Evolutionary conservation across 495 filamentous ascomycete genomes (phyloP).

Genomic region (Monascus purpureus): DNA sequence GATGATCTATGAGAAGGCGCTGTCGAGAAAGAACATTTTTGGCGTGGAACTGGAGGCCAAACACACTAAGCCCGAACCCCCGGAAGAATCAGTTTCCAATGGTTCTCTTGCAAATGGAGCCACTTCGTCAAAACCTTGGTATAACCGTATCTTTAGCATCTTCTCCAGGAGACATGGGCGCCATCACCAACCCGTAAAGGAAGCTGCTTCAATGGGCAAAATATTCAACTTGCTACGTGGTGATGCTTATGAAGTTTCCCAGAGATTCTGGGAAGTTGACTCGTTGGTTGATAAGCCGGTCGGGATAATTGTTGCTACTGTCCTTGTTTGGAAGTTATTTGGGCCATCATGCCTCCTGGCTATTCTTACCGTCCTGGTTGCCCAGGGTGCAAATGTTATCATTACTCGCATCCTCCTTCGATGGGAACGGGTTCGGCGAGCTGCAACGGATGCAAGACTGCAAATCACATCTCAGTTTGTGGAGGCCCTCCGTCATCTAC

Average conservation of each 20-base stretch:
- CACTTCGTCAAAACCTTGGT: slow-evolving; percentile 3
- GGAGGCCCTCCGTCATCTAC: slow-evolving; percentile 68
- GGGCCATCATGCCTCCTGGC: slow-evolving; percentile 69
- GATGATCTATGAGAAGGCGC: slow-evolving; percentile 75
- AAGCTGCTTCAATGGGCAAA: slow-evolving; percentile 66
- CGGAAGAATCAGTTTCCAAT: slow-evolving; percentile 1
- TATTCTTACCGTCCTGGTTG: slow-evolving; percentile 45
- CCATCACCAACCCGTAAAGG: slow-evolving; percentile 21
- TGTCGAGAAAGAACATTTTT: slow-evolving; percentile 56
- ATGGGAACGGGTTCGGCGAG: slow-evolving; percentile 49
- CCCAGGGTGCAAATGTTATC: slow-evolving; percentile 48
- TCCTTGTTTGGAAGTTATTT: slow-evolving; percentile 59
- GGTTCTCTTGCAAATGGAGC: slow-evolving; percentile 1
- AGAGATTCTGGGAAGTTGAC: slow-evolving; percentile 70
- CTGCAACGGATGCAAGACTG: slow-evolving; percentile 55
- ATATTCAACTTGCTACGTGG: slow-evolving; percentile 68
- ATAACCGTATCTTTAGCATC: slow-evolving; percentile 6
- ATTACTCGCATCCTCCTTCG: slow-evolving; percentile 46
- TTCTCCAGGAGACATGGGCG: slow-evolving; percentile 7
- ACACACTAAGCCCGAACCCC: not conserved
- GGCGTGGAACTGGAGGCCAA: slow-evolving; percentile 21
- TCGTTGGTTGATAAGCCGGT: slow-evolving; percentile 53
- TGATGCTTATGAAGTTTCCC: slow-evolving; percentile 73
- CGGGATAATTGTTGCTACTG: slow-evolving; percentile 49
- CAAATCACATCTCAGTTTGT: slow-evolving; percentile 69